phyloP scores from a whole-genome alignment of 2,329 filamentous ascomycete genomes.

The Cyanodermella asteris region DNA sequence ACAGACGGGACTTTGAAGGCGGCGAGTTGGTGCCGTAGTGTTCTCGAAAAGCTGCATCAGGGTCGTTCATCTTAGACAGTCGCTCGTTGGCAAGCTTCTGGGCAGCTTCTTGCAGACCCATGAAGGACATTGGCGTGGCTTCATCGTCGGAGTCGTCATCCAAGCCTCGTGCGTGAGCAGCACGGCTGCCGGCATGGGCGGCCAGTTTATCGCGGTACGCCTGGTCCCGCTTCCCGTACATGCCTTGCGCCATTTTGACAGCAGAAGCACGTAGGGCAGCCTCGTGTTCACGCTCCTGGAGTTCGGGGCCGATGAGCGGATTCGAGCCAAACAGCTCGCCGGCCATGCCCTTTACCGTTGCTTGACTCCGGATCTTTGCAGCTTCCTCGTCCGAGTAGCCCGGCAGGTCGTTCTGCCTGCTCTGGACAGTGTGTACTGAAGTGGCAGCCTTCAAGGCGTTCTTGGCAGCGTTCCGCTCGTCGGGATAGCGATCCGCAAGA shows the following conservation, averaged over 20 bases:
- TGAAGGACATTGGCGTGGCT: slow-evolving; percentile 8
- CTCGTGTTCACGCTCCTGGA: slow-evolving; percentile 50
- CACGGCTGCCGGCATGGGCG: too few relatives aligned
- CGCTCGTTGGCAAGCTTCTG: slow-evolving; percentile 71
- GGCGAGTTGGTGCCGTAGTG: slow-evolving; percentile 48
- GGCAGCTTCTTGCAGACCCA: slow-evolving; percentile 61
- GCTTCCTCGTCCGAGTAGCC: slow-evolving; percentile 32
- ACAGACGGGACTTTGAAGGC: slow-evolving; percentile 27
- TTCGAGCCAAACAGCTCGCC: slow-evolving; percentile 57
- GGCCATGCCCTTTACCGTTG: slow-evolving; percentile 44
- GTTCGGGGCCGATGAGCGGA: slow-evolving; percentile 48
- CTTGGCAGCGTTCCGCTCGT: slow-evolving; percentile 35
- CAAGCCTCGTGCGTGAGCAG: too few relatives aligned
- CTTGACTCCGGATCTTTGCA: slow-evolving; percentile 40
- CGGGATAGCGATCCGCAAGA: slow-evolving; percentile 25
- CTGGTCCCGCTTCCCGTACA: slow-evolving; percentile 53
- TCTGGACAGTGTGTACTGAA: slow-evolving; percentile 35
- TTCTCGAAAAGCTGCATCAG: slow-evolving; percentile 45
- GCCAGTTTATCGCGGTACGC: slow-evolving; percentile 28
- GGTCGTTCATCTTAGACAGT: slow-evolving; percentile 56
- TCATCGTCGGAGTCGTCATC: slow-evolving; percentile 12
- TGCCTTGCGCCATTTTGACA: slow-evolving; percentile 70
- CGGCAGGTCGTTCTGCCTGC: slow-evolving; percentile 17
- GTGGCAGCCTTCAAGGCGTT: slow-evolving; percentile 57
- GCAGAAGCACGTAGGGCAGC: slow-evolving; percentile 63